Evolutionary conservation across 1,139 yeast genomes (phyloP).

Genomic region (Lodderomyces beijingensis): DNA sequence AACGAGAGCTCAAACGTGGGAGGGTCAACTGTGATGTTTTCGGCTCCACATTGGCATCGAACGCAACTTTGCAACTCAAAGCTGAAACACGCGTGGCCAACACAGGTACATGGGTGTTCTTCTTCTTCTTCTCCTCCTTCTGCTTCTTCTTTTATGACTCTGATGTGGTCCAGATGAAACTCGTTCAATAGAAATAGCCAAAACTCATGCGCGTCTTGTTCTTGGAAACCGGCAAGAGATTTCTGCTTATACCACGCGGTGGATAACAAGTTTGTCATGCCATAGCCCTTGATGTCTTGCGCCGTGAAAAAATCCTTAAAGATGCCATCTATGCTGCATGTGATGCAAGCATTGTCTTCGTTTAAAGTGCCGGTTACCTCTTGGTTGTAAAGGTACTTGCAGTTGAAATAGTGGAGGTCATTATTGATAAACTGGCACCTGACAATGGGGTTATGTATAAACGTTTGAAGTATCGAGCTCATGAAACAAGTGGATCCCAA

Average conservation of each 20-base stretch:
- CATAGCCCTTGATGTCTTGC: slow-evolving; percentile 58
- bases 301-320: slow-evolving; percentile 63
- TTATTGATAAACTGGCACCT: slow-evolving; percentile 74
- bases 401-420: slow-evolving; percentile 45
- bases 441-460: slow-evolving; percentile 83
- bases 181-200: slow-evolving; percentile 88
- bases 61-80: slow-evolving; percentile 93
- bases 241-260: slow-evolving; percentile 84
- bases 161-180: slow-evolving; percentile 56
- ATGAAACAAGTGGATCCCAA: slow-evolving; percentile 97
- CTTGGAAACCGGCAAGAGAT: slow-evolving; percentile 88
- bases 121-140: background rate
- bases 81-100: slow-evolving; percentile 89
- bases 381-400: slow-evolving; percentile 23
- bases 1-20: slow-evolving; percentile 88
- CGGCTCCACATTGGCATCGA: slow-evolving; percentile 64
- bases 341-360: slow-evolving; percentile 54
- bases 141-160: slow-evolving; percentile 13
- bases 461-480: slow-evolving; percentile 82
- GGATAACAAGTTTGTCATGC: slow-evolving; percentile 65
- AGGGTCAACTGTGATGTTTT: slow-evolving; percentile 77
- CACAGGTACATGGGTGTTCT: slow-evolving; percentile 54
- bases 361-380: slow-evolving; percentile 25
- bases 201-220: slow-evolving; percentile 97
- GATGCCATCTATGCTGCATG: slow-evolving; percentile 80